These are phyloP conservation scores for Chimonanthus salicifolius DNA, from an alignment of 164 flowering plant genomes.

Conservation along the genomic window DNA sequence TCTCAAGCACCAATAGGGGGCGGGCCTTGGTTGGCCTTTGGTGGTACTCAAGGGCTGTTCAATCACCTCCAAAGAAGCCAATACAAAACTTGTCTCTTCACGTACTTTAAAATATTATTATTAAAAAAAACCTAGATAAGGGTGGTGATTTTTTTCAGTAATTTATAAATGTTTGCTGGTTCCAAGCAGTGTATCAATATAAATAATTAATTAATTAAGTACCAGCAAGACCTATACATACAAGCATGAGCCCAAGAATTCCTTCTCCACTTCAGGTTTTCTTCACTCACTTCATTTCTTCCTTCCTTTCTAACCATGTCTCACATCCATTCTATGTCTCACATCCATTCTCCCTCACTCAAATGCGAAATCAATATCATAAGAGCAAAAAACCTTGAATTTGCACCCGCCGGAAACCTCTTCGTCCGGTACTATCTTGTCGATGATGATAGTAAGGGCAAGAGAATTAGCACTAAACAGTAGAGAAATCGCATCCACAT, in stretches of 20 bases:
- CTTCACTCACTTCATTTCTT: background rate
- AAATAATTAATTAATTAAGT: background rate
- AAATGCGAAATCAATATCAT: conserved; percentile 42
- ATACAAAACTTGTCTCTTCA: background rate
- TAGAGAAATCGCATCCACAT: conserved; percentile 34
- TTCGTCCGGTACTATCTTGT: conserved; percentile 58
- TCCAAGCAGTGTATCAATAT: background rate
- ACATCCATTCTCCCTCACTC: conserved; percentile 4
- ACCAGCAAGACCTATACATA: background rate
- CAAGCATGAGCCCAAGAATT: background rate
- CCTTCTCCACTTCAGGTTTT: background rate
- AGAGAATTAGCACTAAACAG: conserved; percentile 36
- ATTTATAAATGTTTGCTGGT: background rate
- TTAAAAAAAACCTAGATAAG: background rate
- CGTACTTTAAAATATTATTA: background rate
- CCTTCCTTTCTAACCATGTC: background rate
- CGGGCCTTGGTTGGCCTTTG: background rate
- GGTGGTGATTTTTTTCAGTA: background rate
- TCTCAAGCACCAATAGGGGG: background rate
- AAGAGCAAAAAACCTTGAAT: conserved; percentile 48
- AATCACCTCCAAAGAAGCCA: background rate
- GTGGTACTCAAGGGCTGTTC: background rate
- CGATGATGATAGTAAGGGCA: conserved; percentile 28
- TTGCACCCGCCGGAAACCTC: conserved; percentile 19
- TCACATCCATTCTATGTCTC: background rate